These are phyloP conservation scores for Spergularia bocconei DNA, from an alignment of 148 eudicot genomes.

Conservation along the genomic window DNA sequence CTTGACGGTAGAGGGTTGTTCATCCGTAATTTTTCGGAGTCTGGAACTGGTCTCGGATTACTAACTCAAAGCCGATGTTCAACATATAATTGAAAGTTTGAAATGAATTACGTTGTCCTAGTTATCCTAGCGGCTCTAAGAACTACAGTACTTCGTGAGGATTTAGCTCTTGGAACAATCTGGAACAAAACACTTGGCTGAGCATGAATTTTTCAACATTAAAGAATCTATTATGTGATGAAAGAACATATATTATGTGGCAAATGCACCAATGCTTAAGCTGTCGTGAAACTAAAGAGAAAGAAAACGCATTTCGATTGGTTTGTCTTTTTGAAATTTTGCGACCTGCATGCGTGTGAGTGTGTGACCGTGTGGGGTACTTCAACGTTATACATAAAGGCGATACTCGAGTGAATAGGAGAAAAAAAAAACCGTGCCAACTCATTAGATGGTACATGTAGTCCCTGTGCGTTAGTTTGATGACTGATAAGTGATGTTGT, in stretches of 20 bases:
- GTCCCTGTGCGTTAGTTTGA: too few species aligned
- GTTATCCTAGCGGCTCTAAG: too few species aligned
- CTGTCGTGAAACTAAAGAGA: slow-evolving; percentile 14
- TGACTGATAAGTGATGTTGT: too few species aligned
- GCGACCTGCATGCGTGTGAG: slow-evolving; percentile 20
- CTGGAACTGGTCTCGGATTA: too few species aligned
- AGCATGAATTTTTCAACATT: neutral
- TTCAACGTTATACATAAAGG: neutral
- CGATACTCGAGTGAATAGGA: too few species aligned
- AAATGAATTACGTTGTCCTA: too few species aligned
- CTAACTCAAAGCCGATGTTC: neutral
- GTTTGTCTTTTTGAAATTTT: neutral
- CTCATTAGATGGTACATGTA: too few species aligned
- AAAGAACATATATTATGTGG: slow-evolving; percentile 10
- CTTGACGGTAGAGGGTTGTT: too few species aligned
- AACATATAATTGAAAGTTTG: too few species aligned
- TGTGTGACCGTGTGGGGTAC: slow-evolving; percentile 24
- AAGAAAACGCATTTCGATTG: slow-evolving; percentile 6
- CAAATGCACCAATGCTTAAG: neutral
- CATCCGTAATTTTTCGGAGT: too few species aligned
- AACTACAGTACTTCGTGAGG: neutral
- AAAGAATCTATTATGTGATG: too few species aligned
- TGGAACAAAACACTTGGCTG: slow-evolving; percentile 22
- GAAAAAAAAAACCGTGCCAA: too few species aligned
- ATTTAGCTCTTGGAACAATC: slow-evolving; percentile 30